Conservation (phyloP, 345 rosid species). For the Firmiana major region DNA sequence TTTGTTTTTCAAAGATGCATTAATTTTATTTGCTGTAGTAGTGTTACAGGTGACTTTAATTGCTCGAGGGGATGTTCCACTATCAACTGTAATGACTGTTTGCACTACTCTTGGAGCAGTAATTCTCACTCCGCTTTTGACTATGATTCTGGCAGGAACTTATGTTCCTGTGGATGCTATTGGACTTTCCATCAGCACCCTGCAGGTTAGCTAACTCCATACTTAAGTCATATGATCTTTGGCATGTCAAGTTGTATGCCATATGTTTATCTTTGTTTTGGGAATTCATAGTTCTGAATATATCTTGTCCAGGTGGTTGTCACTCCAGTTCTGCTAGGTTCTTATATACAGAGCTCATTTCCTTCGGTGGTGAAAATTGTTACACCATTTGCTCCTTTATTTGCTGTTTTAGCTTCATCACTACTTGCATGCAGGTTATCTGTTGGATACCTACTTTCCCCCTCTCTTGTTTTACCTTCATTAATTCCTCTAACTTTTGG, state of each 20-base stretch:
- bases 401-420: conserved; percentile 53
- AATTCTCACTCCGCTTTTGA: conserved; percentile 57
- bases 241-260: background rate
- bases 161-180: conserved; percentile 61
- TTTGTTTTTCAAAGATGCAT: background rate
- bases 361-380: conserved; percentile 43
- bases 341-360: conserved; percentile 48
- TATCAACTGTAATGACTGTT: conserved; percentile 58
- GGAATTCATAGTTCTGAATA: background rate
- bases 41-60: conserved; percentile 64
- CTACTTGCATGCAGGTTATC: conserved; percentile 63
- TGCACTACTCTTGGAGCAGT: conserved; percentile 64
- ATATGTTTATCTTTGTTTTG: background rate
- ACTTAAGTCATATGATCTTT: background rate
- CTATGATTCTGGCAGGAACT: conserved; percentile 54
- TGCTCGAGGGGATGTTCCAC: conserved; percentile 67
- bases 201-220: conserved; percentile 36
- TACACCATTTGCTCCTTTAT: conserved; percentile 55
- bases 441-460: background rate
- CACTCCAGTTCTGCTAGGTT: conserved; percentile 60
- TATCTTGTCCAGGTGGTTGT: conserved; percentile 46
- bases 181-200: conserved; percentile 60
- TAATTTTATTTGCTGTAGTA: conserved; percentile 33
- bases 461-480: background rate
- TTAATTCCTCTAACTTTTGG: background rate